phyloP scores from a whole-genome alignment of 2,329 filamentous ascomycete genomes.

The Pseudocercospora pini-densiflorae region DNA sequence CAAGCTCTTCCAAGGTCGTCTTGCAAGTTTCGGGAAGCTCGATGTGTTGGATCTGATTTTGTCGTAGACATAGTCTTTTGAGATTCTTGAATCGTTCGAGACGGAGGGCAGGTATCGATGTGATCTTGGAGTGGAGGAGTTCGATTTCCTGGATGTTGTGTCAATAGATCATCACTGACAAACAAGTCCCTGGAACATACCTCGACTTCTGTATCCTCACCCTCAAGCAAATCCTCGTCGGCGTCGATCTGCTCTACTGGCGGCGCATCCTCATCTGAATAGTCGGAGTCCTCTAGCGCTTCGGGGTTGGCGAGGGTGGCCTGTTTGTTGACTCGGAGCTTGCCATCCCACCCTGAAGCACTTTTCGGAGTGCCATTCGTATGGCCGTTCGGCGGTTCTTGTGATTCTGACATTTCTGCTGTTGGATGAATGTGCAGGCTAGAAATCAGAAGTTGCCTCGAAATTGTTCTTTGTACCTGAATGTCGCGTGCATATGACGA shows the following conservation, averaged over 20 bases:
- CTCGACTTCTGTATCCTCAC: slow-evolving; percentile 59
- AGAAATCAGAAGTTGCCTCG: background rate
- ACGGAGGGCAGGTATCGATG: slow-evolving; percentile 75
- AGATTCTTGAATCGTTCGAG: slow-evolving; percentile 78
- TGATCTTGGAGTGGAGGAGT: slow-evolving; percentile 83
- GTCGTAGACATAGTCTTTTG: slow-evolving; percentile 81
- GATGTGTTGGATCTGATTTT: slow-evolving; percentile 85
- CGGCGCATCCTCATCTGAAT: slow-evolving; percentile 72
- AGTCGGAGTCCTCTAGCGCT: slow-evolving; percentile 81
- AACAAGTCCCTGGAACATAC: slow-evolving; percentile 37
- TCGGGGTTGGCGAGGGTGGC: slow-evolving; percentile 76
- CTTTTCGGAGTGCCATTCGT: slow-evolving; percentile 18
- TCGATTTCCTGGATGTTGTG: slow-evolving; percentile 71
- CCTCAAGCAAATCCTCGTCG: slow-evolving; percentile 72
- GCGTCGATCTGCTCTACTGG: slow-evolving; percentile 76
- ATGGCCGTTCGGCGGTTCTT: background rate
- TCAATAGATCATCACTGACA: slow-evolving; percentile 8
- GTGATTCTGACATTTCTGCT: background rate
- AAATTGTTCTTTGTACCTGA: background rate
- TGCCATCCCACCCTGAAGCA: slow-evolving; percentile 75
- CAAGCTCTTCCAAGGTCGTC: slow-evolving; percentile 76
- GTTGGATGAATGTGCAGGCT: background rate
- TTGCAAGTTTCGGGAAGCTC: slow-evolving; percentile 71
- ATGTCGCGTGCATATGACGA: background rate
- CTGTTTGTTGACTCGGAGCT: slow-evolving; percentile 74